Evolutionary conservation across 208 protist species (phyloP).

Genomic region (Leptomonas pyrrhocoris): DNA sequence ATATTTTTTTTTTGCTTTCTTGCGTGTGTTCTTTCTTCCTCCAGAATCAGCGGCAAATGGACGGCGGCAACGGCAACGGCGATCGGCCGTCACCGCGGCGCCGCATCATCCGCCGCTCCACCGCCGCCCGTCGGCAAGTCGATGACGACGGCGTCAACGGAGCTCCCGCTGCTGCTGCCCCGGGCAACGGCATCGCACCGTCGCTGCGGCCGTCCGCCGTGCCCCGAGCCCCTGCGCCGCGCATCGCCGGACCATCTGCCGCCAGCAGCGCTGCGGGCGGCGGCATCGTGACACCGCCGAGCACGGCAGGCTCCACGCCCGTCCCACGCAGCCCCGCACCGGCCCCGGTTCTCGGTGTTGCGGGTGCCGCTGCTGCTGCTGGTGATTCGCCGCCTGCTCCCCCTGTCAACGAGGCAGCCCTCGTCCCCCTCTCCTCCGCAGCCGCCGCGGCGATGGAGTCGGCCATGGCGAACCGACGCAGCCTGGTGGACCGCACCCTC

Average conservation of each 20-base stretch:
- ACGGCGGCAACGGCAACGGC: neutral
- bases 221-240: constrained; percentile 17
- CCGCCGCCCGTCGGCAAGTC: constrained; percentile 3
- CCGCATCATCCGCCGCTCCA: constrained; percentile 16
- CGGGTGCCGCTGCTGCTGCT: neutral
- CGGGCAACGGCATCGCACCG: neutral
- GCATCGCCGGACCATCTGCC: constrained; percentile 12
- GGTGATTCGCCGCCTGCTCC: too few species aligned
- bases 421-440: constrained; percentile 4
- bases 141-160: neutral
- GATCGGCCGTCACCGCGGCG: constrained; percentile 15
- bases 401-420: neutral
- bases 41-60: neutral
- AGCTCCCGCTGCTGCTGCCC: neutral
- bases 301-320: constrained; percentile 1
- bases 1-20: constrained; percentile 14
- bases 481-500: constrained; percentile 50
- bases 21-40: constrained; percentile 3
- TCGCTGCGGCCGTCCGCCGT: constrained; percentile 1
- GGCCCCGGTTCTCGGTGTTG: neutral
- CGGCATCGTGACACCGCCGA: neutral
- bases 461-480: constrained; percentile 5
- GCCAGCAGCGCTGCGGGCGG: neutral
- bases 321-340: constrained; percentile 1
- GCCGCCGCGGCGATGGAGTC: constrained; percentile 21